Base-by-base conservation (phyloP, 495 filamentous ascomycete genomes). In the Xylaria venustula region DNA sequence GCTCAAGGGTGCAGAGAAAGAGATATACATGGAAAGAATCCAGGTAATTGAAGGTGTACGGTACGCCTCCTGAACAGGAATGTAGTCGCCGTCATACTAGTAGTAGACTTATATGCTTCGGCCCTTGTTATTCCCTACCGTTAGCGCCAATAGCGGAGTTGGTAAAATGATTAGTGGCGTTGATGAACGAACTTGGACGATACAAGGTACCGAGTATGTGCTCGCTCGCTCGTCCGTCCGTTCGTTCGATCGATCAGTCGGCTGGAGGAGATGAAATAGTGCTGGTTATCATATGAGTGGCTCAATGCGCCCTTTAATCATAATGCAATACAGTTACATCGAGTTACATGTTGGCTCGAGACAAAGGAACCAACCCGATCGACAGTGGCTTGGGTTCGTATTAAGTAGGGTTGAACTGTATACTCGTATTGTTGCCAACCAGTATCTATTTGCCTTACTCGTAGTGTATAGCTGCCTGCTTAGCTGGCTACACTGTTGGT, bases 161-260 rank as follows among this genome's bases (percentile, higher is more conserved):
- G 12, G 15, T 46, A 19, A 37, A 25, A 45, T 36, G 14, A 47
- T 53, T 48, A 22, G 49, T 54, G 58, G 22, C 50, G 50, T 42
- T 36, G 58, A 54, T 52, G 30, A 26, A 30, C 20, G 49, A 48
- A 40, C 32, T 46, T 53, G 32, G 47, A 45, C 37, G 32, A 53
- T 46, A 40, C 23, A 48, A 47, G 49, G 49, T 47, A 41, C 42
- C 41, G 26, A 22, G 30, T 23, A 12, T 44, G 11, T 2, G 19
- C 22, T 37, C 49, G 30, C 32, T 54, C 22, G 37, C 25, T 55
- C 23, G 53, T 26, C 30, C 28, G 28, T 14, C 30, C 30, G 30
- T 34, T 34, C 11, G 30, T 34, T 34, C 30, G 30, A n/a, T 41
- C 22, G 20, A 19, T 42, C 22, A 22, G 36, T n/a, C n/a, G n/a